A percentile compares a stretch with the other conserved stretches of the same genome.
These are phyloP conservation scores for Nitzschia palea DNA, from an alignment of 108 stramenopile genomes.

Conservation along the genomic window DNA sequence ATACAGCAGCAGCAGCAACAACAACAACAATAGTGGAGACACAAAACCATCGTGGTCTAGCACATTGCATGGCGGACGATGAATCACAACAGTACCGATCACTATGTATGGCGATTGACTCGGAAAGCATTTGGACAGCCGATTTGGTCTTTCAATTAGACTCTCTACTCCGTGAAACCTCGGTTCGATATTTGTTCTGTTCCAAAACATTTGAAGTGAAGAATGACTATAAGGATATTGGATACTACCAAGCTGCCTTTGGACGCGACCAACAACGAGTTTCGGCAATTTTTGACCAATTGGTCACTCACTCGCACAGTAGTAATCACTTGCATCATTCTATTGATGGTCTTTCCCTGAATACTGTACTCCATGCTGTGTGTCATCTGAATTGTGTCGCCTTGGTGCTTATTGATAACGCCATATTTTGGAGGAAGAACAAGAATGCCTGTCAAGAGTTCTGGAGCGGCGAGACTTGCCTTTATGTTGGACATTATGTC, in stretches of 20 bases:
- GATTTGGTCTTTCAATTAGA: constrained; percentile 66
- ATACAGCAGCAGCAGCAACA: no score
- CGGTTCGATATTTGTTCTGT: constrained; percentile 18
- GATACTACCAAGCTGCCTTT: constrained; percentile 68
- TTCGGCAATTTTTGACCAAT: constrained; percentile 6
- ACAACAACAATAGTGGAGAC: background rate
- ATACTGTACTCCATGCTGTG: constrained; percentile 45
- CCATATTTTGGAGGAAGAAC: constrained; percentile 26
- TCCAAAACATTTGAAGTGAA: constrained; percentile 54
- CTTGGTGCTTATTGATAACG: constrained; percentile 70
- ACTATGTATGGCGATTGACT: constrained; percentile 39
- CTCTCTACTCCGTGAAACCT: constrained; percentile 16
- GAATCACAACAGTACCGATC: constrained; percentile 11
- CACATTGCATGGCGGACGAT: background rate
- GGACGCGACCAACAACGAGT: constrained; percentile 54
- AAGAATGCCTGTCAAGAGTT: no score
- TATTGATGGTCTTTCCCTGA: constrained; percentile 26
- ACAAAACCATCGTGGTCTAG: background rate
- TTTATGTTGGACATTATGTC: constrained; percentile 75
- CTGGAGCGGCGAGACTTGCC: no score
- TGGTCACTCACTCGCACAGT: no score
- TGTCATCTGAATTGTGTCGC: constrained; percentile 58
- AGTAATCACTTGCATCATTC: no score
- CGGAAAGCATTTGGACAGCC: constrained; percentile 80
- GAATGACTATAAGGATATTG: constrained; percentile 42